These are phyloP conservation scores for Penicillium robsamsonii DNA, from an alignment of 495 filamentous ascomycete genomes.

Conservation along the genomic window DNA sequence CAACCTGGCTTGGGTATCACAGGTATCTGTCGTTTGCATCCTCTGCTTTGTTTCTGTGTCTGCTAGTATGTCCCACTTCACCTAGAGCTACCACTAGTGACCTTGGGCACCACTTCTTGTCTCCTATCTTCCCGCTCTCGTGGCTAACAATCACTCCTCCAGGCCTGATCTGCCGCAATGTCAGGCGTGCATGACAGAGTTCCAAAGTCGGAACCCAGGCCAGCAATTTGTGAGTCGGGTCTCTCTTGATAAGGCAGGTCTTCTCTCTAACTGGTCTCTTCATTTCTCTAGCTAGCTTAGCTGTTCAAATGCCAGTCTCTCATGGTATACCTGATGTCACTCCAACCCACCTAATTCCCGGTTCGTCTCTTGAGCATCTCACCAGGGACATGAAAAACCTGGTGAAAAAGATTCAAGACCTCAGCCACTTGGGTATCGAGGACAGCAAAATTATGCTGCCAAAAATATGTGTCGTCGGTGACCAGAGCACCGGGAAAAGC, in stretches of 20 bases:
- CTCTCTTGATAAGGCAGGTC: neutral
- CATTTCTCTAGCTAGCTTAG: neutral
- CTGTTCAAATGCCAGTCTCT: neutral
- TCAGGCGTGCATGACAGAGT: neutral
- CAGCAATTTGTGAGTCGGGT: neutral
- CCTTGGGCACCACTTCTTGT: neutral
- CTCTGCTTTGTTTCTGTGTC: neutral
- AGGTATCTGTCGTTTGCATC: neutral
- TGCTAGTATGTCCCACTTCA: neutral
- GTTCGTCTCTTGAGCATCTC: conserved; percentile 28
- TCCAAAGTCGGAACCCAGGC: neutral
- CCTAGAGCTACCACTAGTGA: neutral
- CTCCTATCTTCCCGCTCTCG: neutral
- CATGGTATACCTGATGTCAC: neutral
- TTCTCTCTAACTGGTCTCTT: neutral
- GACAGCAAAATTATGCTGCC: conserved; percentile 61
- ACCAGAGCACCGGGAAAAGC: conserved; percentile 78
- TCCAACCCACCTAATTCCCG: neutral
- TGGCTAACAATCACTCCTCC: neutral
- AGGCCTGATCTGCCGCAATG: neutral
- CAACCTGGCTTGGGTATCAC: neutral
- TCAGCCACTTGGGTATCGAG: conserved; percentile 50
- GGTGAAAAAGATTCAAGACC: conserved; percentile 46
- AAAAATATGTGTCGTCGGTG: conserved; percentile 75
- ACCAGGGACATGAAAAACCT: conserved; percentile 41